Percentiles rank a stretch among this genome's conserved stretches.
Conservation (phyloP, 306 rosid species). For the Rubus parviflorus region DNA sequence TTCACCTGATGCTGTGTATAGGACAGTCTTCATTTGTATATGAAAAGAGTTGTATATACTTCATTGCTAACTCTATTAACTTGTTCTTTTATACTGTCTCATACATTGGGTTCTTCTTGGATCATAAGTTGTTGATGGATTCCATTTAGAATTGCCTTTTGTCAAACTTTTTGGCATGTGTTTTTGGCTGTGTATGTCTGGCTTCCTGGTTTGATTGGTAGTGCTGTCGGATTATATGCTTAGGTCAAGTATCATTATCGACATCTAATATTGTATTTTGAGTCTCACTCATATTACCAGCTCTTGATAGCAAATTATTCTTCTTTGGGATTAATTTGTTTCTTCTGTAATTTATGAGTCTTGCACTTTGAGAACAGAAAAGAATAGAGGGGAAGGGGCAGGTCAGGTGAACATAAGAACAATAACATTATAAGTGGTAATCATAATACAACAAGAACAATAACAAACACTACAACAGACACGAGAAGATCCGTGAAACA, state of each 20-base stretch:
- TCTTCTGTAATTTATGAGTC: neutral
- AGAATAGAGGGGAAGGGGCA: neutral
- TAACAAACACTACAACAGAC: neutral
- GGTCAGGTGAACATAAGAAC: neutral
- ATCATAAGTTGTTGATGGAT: no score
- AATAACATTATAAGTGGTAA: neutral
- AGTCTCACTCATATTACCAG: neutral
- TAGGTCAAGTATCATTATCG: no score
- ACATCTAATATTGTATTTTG: no score
- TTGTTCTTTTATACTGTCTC: neutral
- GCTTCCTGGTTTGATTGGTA: neutral
- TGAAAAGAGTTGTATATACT: neutral
- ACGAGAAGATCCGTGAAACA: neutral
- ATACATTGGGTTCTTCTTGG: neutral
- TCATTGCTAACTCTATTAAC: neutral
- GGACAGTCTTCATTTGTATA: neutral
- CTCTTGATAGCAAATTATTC: neutral
- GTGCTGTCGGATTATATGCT: neutral
- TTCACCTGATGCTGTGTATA: constrained; percentile 15
- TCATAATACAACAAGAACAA: neutral
- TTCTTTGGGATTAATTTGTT: neutral
- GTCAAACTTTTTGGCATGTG: neutral
- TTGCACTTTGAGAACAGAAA: neutral
- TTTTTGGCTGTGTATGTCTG: neutral
- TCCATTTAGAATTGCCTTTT: neutral